Base-by-base conservation (phyloP, 257 asterid species). In the Marsdenia floribunda region DNA sequence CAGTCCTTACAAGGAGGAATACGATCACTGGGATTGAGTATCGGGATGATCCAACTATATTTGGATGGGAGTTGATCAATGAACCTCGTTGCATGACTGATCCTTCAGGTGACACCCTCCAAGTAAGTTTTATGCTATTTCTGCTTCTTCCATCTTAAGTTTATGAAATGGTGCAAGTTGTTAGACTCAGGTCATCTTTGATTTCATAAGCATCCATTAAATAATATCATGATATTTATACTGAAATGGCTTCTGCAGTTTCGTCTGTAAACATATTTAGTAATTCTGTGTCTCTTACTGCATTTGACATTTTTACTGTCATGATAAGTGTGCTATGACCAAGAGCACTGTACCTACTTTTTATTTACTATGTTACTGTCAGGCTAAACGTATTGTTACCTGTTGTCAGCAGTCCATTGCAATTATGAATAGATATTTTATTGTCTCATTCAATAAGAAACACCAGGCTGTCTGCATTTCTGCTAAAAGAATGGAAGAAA, bases 1-100 rank as follows among this genome's bases (percentile, higher is more conserved):
- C 93, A 29, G 90, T 95, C 74, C 90, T 95, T 82, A 92, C 96
- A 49, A 87, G 99, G 87, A 90, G 77, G 91, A 95, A 95, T 80
- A 87, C 93, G 26, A 72, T 89, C 81, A 95, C 96, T 0, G 98
- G 98, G 78, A 79, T 87, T 44, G 92, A 89, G 85, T 95, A 92
- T 72, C 80, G 97, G 77, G 91, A 92, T 52, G 99, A 95, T 84
- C 98, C 99, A 4, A 86, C 96, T 50, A 95, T 95, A 44, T 91
- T 95, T 70, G 99, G 90, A 7, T 95, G 99, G 98, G 98, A 95
- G 83, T 85, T 95, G 74, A 95, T 95, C 81, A 95, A 95, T 42
- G 99, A 95, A 79, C 99, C 99, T 65, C 94, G 99, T 38, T 89
- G 97, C 81, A 82, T 87, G 68, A 86, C 94, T 11, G 99, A 95